A percentile compares a stretch with the other conserved stretches of the same genome.
Evolutionary conservation across 2,329 filamentous ascomycete species (phyloP).

Genomic region (Penicillium sp.): DNA sequence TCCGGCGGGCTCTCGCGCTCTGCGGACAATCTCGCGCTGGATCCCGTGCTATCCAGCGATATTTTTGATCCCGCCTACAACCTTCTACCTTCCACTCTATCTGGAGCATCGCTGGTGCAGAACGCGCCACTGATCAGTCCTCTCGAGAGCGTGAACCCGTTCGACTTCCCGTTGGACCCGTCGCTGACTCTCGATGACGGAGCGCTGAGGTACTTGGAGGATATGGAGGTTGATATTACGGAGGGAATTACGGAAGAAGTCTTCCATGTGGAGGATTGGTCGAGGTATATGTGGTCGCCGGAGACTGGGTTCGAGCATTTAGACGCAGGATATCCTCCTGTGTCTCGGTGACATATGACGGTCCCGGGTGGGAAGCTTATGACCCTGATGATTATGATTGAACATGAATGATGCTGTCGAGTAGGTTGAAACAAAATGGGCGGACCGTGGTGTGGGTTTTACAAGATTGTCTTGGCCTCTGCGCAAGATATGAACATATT

Average conservation of each 20-base stretch:
- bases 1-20: slow-evolving; percentile 7
- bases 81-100: slow-evolving; percentile 11
- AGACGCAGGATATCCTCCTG: slow-evolving; percentile 19
- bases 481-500: not conserved
- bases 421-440: not conserved
- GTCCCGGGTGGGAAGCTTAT: slow-evolving; percentile 4
- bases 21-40: slow-evolving; percentile 7
- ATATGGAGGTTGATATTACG: slow-evolving; percentile 21
- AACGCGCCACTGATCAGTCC: slow-evolving; percentile 17
- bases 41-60: slow-evolving; percentile 7
- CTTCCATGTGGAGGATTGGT: slow-evolving; percentile 27
- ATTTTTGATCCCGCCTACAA: slow-evolving; percentile 21
- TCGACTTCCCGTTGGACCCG: slow-evolving; percentile 24
- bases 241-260: slow-evolving; percentile 18
- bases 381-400: slow-evolving; percentile 10
- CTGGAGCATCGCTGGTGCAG: slow-evolving; percentile 5
- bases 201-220: slow-evolving; percentile 14
- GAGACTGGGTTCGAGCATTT: slow-evolving; percentile 26
- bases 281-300: slow-evolving; percentile 26
- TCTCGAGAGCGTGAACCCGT: slow-evolving; percentile 17
- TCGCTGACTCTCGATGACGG: slow-evolving; percentile 12
- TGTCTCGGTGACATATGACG: slow-evolving; percentile 19
- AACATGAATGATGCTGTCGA: not conserved
- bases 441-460: not conserved
- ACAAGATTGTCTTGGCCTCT: not conserved